Percentiles rank a stretch among this genome's conserved stretches.
These are phyloP conservation scores for Volutella citrinella DNA, from an alignment of 2,329 filamentous ascomycete species.

Conservation along the genomic window DNA sequence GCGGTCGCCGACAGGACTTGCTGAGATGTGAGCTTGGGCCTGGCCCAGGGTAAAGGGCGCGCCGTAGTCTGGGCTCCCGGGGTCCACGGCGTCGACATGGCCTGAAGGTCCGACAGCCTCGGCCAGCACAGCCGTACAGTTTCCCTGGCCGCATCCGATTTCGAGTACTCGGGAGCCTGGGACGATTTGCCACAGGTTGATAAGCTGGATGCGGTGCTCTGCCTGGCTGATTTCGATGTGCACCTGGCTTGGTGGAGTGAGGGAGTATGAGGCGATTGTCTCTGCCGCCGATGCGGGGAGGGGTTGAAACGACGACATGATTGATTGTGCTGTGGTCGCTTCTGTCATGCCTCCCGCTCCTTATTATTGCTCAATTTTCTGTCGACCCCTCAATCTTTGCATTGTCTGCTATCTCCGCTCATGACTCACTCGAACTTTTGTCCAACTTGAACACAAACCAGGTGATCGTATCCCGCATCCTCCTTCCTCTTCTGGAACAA, in stretches of 20 bases:
- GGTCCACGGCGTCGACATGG: conserved; percentile 50
- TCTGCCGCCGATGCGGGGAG: too few species aligned
- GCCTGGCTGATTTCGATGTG: conserved; percentile 23
- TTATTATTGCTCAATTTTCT: too few species aligned
- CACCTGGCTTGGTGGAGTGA: conserved; percentile 8
- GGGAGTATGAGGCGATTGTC: too few species aligned
- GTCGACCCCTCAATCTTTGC: too few species aligned
- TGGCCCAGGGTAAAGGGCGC: conserved; percentile 47
- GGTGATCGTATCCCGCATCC: too few species aligned
- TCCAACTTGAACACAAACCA: too few species aligned
- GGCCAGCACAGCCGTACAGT: conserved; percentile 53
- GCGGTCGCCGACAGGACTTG: conserved; percentile 35
- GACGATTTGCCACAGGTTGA: conserved; percentile 33
- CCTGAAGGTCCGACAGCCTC: conserved; percentile 41
- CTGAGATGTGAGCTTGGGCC: conserved; percentile 43
- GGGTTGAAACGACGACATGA: too few species aligned
- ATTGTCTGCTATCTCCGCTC: too few species aligned
- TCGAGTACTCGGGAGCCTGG: conserved; percentile 48
- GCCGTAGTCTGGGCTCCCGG: conserved; percentile 47
- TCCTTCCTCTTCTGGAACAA: too few species aligned
- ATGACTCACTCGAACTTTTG: too few species aligned
- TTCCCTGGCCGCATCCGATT: conserved; percentile 59
- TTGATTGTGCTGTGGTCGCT: too few species aligned
- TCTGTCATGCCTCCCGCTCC: too few species aligned
- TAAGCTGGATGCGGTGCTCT: conserved; percentile 34